phyloP scores from a whole-genome alignment of 768 basidiomycete genomes.

The Lactarius pseudohatsudake region DNA sequence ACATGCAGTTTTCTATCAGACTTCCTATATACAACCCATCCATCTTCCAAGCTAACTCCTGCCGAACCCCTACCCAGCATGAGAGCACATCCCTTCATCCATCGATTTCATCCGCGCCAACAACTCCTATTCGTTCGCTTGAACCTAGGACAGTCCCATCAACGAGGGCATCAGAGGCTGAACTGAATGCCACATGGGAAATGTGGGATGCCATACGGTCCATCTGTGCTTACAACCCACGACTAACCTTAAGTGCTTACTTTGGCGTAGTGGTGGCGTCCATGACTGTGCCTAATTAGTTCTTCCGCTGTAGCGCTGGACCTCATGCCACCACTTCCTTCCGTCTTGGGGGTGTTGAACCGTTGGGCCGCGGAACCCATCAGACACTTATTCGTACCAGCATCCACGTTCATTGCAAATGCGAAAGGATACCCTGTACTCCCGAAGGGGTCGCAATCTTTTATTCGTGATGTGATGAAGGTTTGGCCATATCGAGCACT shows the following conservation, averaged over 20 bases:
- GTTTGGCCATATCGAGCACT: constrained; percentile 42
- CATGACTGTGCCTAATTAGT: constrained; percentile 20
- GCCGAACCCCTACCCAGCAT: constrained; percentile 30
- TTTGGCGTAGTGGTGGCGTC: constrained; percentile 12
- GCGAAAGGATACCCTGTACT: constrained; percentile 96
- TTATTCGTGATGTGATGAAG: constrained; percentile 88
- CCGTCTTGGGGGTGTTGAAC: constrained; percentile 67
- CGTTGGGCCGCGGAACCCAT: constrained; percentile 95
- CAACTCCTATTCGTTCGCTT: constrained; percentile 31
- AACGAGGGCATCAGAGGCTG: constrained; percentile 47
- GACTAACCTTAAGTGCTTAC: constrained; percentile 67
- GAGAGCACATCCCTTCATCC: constrained; percentile 1
- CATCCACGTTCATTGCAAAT: constrained; percentile 92
- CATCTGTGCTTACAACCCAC: constrained; percentile 79
- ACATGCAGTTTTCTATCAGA: constrained; percentile 78
- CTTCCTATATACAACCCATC: constrained; percentile 80
- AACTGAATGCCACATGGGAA: constrained; percentile 86
- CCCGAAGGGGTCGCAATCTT: constrained; percentile 87
- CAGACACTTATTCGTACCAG: constrained; percentile 84
- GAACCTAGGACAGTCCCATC: constrained; percentile 33
- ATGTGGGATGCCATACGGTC: constrained; percentile 97
- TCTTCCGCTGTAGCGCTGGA: constrained; percentile 69
- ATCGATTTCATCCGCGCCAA: constrained; percentile 29
- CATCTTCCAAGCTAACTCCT: constrained; percentile 47
- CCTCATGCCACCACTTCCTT: constrained; percentile 83